Conservation (phyloP, 2,329 filamentous ascomycete species). For the Torrubiella hemipterigena region DNA sequence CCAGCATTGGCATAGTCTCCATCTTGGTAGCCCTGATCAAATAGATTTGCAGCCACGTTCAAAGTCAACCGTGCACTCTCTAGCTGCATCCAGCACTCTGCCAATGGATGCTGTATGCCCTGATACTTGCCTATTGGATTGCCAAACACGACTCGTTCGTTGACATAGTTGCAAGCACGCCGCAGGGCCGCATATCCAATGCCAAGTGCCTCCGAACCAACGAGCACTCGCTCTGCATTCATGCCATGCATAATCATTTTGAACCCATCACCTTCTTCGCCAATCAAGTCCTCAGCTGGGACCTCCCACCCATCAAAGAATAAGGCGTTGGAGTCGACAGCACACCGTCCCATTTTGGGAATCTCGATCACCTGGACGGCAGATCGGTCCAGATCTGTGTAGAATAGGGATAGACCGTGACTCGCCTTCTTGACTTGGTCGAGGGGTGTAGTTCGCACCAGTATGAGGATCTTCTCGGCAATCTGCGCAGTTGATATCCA, state of each 20-base stretch:
- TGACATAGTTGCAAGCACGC: constrained; percentile 52
- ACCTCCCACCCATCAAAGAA: constrained; percentile 74
- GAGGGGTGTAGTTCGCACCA: constrained; percentile 61
- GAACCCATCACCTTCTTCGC: constrained; percentile 65
- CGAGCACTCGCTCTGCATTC: constrained; percentile 65
- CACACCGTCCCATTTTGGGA: constrained; percentile 73
- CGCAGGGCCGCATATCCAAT: constrained; percentile 61
- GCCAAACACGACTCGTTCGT: constrained; percentile 52
- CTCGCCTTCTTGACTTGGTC: constrained; percentile 55
- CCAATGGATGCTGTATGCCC: constrained; percentile 51
- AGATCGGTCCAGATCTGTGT: constrained; percentile 57
- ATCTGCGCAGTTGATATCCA: constrained; percentile 83
- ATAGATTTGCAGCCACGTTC: constrained; percentile 52
- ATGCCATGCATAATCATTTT: constrained; percentile 67
- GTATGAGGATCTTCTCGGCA: constrained; percentile 68
- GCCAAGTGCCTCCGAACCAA: constrained; percentile 69
- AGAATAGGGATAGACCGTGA: constrained; percentile 68
- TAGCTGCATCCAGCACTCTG: constrained; percentile 51
- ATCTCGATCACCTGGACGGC: constrained; percentile 58
- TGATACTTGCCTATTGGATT: constrained; percentile 55
- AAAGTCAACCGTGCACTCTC: constrained; percentile 53
- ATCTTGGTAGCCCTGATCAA: constrained; percentile 41
- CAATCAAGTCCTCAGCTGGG: constrained; percentile 52
- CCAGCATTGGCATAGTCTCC: constrained; percentile 56
- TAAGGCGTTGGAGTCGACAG: constrained; percentile 75